Evolutionary conservation across 257 asterid species (phyloP), one percentile per base, ranked within the genome.

Genomic region (Solanum peruvianum): DNA sequence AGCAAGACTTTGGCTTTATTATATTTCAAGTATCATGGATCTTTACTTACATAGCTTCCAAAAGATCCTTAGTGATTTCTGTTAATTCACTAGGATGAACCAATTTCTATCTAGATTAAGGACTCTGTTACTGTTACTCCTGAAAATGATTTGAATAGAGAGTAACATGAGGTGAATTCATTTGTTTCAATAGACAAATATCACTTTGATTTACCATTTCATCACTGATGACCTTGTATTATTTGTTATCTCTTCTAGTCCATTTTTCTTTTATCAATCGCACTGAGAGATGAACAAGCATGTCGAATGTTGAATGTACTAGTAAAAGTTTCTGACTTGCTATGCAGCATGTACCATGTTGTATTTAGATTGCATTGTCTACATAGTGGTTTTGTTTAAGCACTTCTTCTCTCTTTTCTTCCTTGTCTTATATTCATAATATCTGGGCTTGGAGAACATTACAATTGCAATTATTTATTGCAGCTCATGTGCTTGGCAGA

Each of bases 401-500:
- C 12, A 14, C 14, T 27, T 39, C n/a, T 25, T n/a, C 49, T 39
- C 71, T 87, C 20, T 29, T 49, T 62, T 70, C 67, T 45, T 77
- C 66, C 25, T 20, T 7, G 66, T 58, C 66, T 58, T 58, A 20
- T 58, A 20, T 58, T 58, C 85, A 45, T 83, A 47, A 47, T 58
- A 75, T 85, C 58, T 71, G 81, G 12, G 84, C 73, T 72, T 88
- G 49, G 82, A 67, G 67, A 72, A 47, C 82, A 49, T 88, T 33
- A 20, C 44, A 45, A 39, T 6, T 62, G 83, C 39, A 78, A 87
- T 73, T 64, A 21, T 83, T 52, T 77, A 20, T 88, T 93, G 94
- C 95, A 95, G 99, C 92, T 94, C 71, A 94, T 94, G 94, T 94
- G 98, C 94, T 92, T 97, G 92, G 95, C 96, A 15, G 98, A 95